A percentile compares a stretch with the other conserved stretches of the same genome.
These are phyloP conservation scores for Picea mariana DNA, from an alignment of 83 land plant species.

Conservation along the genomic window DNA sequence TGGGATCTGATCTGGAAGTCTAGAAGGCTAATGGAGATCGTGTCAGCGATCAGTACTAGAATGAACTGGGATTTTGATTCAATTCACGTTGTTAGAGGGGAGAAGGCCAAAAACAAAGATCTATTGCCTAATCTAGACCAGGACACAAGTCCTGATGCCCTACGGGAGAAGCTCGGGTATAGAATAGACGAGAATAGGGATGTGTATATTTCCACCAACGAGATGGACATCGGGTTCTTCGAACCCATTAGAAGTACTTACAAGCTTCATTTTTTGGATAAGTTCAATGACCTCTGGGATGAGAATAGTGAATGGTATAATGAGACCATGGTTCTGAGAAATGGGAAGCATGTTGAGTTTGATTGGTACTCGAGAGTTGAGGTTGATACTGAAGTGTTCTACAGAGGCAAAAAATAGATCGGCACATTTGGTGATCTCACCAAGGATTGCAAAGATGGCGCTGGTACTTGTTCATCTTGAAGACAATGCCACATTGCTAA, in stretches of 20 bases:
- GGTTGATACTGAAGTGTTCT: slow-evolving; percentile 88
- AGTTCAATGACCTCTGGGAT: slow-evolving; percentile 84
- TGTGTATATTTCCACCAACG: slow-evolving; percentile 84
- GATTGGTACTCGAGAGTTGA: slow-evolving; percentile 92
- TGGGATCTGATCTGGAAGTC: slow-evolving; percentile 96
- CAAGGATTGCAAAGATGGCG: slow-evolving; percentile 89
- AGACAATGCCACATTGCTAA: background rate
- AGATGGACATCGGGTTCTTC: slow-evolving; percentile 61
- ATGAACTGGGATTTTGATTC: slow-evolving; percentile 94
- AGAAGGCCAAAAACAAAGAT: slow-evolving; percentile 72
- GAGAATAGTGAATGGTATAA: slow-evolving; percentile 81
- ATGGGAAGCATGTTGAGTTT: slow-evolving; percentile 70
- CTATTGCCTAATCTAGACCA: slow-evolving; percentile 83
- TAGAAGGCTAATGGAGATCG: slow-evolving; percentile 79
- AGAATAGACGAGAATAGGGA: slow-evolving; percentile 67
- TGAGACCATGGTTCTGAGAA: slow-evolving; percentile 63
- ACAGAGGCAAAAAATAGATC: slow-evolving; percentile 83
- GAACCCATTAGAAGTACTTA: slow-evolving; percentile 77
- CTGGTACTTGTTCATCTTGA: slow-evolving; percentile 58
- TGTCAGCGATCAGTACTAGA: slow-evolving; percentile 62
- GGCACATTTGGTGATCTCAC: slow-evolving; percentile 96
- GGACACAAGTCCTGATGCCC: slow-evolving; percentile 79
- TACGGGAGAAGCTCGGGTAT: slow-evolving; percentile 49
- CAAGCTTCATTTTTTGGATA: slow-evolving; percentile 64
- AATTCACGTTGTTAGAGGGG: slow-evolving; percentile 84